Percentiles rank a stretch among this genome's conserved stretches.
Conservation (phyloP, 805 yeast genomes). For the Komagataella populi region DNA sequence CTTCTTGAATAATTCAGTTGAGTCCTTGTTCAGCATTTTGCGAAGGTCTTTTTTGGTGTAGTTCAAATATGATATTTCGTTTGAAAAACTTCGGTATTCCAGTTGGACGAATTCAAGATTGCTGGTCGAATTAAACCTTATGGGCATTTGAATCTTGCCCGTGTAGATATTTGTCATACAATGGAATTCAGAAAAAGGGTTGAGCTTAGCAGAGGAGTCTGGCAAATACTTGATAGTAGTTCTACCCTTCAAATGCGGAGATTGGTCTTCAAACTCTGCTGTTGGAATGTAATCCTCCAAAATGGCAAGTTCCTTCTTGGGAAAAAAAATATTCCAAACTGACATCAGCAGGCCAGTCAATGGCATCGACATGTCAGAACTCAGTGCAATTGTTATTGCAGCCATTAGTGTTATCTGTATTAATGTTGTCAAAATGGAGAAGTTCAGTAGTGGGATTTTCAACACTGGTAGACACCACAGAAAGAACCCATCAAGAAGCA, state of each 20-base stretch:
- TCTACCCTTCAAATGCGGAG: slow-evolving; percentile 62
- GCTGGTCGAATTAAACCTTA: slow-evolving; percentile 68
- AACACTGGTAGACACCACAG: slow-evolving; percentile 61
- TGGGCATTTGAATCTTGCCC: slow-evolving; percentile 39
- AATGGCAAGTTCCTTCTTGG: slow-evolving; percentile 18
- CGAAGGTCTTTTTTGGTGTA: slow-evolving; percentile 46
- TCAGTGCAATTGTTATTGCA: slow-evolving; percentile 37
- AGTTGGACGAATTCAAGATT: slow-evolving; percentile 59
- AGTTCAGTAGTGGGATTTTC: slow-evolving; percentile 63
- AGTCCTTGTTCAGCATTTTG: slow-evolving; percentile 15
- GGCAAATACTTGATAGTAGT: slow-evolving; percentile 82
- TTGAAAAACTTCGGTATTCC: slow-evolving; percentile 42
- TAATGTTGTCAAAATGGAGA: slow-evolving; percentile 41
- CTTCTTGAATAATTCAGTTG: slow-evolving; percentile 6
- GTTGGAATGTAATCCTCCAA: slow-evolving; percentile 20
- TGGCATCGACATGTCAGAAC: slow-evolving; percentile 36
- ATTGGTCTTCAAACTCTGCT: slow-evolving; percentile 25
- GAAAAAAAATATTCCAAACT: slow-evolving; percentile 8
- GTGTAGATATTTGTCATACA: slow-evolving; percentile 36
- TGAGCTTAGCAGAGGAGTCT: slow-evolving; percentile 75
- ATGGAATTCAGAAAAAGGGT: slow-evolving; percentile 54
- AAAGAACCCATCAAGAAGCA: slow-evolving; percentile 58
- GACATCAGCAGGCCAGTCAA: slow-evolving; percentile 14
- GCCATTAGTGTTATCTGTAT: slow-evolving; percentile 32
- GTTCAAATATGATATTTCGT: slow-evolving; percentile 30